Conservation (phyloP, 1,139 yeast species). For the Candida mesenterica region DNA sequence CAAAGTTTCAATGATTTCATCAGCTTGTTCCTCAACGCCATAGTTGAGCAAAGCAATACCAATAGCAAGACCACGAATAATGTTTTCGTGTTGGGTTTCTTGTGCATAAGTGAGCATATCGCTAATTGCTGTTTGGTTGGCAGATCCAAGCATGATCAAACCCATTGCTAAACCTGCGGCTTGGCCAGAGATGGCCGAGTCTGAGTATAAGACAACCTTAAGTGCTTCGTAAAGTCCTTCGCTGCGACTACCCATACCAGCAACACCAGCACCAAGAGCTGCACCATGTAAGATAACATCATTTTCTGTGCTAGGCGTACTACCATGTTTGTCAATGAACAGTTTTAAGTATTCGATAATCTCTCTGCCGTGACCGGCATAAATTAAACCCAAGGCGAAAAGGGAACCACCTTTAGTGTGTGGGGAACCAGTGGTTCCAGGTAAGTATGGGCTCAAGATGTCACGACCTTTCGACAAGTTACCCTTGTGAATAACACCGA, state of each 20-base stretch:
- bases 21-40: slow-evolving; percentile 84
- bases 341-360: slow-evolving; percentile 76
- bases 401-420: slow-evolving; percentile 96
- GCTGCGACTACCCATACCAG: slow-evolving; percentile 91
- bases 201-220: slow-evolving; percentile 81
- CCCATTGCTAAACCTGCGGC: slow-evolving; percentile 98
- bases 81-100: slow-evolving; percentile 95
- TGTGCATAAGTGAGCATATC: slow-evolving; percentile 92
- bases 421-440: slow-evolving; percentile 74
- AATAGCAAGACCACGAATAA: slow-evolving; percentile 85
- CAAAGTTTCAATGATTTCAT: slow-evolving; percentile 63
- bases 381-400: slow-evolving; percentile 88
- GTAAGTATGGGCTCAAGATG: slow-evolving; percentile 86
- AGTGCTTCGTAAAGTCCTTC: slow-evolving; percentile 76
- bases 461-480: slow-evolving; percentile 88
- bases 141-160: slow-evolving; percentile 92
- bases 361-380: slow-evolving; percentile 95
- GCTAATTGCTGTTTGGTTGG: slow-evolving; percentile 63
- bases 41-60: slow-evolving; percentile 86
- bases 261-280: slow-evolving; percentile 91
- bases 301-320: slow-evolving; percentile 68
- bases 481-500: slow-evolving; percentile 97
- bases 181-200: slow-evolving; percentile 92
- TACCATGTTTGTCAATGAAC: slow-evolving; percentile 68
- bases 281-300: slow-evolving; percentile 96